Conservation (phyloP, 306 rosid species). For the Carpinus viminea region DNA sequence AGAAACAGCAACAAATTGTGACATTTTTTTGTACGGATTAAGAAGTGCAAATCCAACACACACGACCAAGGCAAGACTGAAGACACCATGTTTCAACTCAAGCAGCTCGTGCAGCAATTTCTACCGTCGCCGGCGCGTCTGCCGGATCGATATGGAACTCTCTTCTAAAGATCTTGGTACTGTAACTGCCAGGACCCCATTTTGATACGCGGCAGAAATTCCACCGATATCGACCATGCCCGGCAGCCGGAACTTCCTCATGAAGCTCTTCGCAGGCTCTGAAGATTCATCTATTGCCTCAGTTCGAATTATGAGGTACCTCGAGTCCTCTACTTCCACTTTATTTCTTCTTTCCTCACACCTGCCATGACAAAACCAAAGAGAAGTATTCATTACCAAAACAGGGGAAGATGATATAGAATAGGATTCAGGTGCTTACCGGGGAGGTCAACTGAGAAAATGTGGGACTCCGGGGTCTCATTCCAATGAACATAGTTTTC, state of each 20-base stretch:
- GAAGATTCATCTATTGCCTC: conserved; percentile 48
- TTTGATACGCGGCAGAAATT: conserved; percentile 62
- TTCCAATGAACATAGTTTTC: conserved; percentile 75
- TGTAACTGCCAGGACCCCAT: conserved; percentile 67
- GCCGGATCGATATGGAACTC: conserved; percentile 52
- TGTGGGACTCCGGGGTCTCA: conserved; percentile 68
- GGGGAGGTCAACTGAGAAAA: conserved; percentile 73
- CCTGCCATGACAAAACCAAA: conserved; percentile 47
- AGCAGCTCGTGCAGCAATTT: conserved; percentile 78
- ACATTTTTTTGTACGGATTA: not conserved
- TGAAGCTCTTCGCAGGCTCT: conserved; percentile 50
- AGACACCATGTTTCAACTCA: conserved; percentile 20
- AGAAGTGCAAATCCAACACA: conserved; percentile 15
- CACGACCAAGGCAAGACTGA: not conserved
- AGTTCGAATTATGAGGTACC: conserved; percentile 65
- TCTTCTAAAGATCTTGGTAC: conserved; percentile 62
- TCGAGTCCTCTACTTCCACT: conserved; percentile 79
- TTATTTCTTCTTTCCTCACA: conserved; percentile 69
- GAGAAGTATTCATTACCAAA: not conserved
- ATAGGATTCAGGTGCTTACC: conserved; percentile 33
- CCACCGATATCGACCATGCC: conserved; percentile 53
- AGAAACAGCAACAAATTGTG: not conserved
- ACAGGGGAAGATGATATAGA: not conserved
- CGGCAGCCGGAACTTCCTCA: conserved; percentile 75
- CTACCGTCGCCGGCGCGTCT: conserved; percentile 43